Base-by-base conservation (phyloP, 2,329 filamentous ascomycete species). In the Gaeumannomyces sp. region DNA sequence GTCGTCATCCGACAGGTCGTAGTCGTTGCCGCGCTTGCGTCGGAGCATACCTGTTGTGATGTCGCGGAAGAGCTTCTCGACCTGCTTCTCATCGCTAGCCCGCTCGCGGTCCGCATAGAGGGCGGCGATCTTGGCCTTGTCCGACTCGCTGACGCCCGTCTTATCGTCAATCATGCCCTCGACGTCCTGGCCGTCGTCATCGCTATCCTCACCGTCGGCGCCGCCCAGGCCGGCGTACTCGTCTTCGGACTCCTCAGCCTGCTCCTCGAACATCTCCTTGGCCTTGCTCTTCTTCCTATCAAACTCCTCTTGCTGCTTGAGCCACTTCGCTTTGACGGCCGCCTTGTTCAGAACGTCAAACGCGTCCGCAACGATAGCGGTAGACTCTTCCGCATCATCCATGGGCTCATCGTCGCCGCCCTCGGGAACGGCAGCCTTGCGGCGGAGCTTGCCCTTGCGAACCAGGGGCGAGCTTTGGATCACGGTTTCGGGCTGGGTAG, bases 171-270 rank as follows among this genome's bases (percentile, higher is more conserved):
- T 97, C 86, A 99, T 96, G 68, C 92, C 88, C 70, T 90, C 85
- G 68, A 95, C 85, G 16, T 76, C 85, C 35, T 88, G 88, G 65
- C 91, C 90, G 66, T 91, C 85, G 66, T 93, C 90, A 64, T 89
- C 89, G 59, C 85, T 89, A 68, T 94, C 92, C 69, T 98, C 94
- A 66, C 94, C 93, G 75, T 93, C 94, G 14, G 82, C 89, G 68
- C 95, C 95, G 69, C 95, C 95, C 13, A 99, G 82, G 5, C 95
- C 95, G 56, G 93, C 94, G 74, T 98, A 99, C 76, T 99, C 95
- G 74, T 99, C 95, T 73, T 99, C 96, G 0, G 95, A 99, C 77
- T 99, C 95, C 71, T 97, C 92, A 67, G 95, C 94, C 73, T 96
- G 93, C 69, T 97, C 95, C 69, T 98, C 86, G 53, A 99, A 83